These are phyloP conservation scores for Biancaea sappan DNA, from an alignment of 306 rosid genomes.

Conservation along the genomic window DNA sequence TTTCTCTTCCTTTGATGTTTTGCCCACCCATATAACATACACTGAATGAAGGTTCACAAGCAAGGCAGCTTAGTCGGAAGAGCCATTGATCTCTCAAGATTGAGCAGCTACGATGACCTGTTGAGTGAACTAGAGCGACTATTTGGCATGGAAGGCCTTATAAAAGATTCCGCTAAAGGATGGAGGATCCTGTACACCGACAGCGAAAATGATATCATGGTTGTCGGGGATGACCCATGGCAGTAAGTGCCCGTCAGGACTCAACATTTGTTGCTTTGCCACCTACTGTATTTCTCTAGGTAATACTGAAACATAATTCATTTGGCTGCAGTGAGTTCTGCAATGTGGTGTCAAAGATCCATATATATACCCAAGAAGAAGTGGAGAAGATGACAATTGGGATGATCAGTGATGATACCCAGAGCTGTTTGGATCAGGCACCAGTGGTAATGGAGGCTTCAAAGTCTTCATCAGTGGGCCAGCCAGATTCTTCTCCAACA, in stretches of 20 bases:
- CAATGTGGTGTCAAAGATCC: slow-evolving; percentile 79
- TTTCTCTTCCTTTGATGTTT: slow-evolving; percentile 54
- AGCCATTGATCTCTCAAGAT: slow-evolving; percentile 90
- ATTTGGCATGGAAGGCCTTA: slow-evolving; percentile 95
- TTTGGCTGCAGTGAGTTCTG: slow-evolving; percentile 82
- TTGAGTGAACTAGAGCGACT: slow-evolving; percentile 82
- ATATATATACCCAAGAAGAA: slow-evolving; percentile 81
- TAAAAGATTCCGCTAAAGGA: slow-evolving; percentile 74
- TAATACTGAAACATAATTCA: slow-evolving; percentile 22
- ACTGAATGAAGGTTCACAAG: slow-evolving; percentile 95
- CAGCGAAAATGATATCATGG: slow-evolving; percentile 96
- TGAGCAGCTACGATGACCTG: slow-evolving; percentile 79
- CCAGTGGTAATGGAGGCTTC: slow-evolving; percentile 70
- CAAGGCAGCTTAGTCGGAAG: slow-evolving; percentile 98
- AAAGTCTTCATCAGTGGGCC: slow-evolving; percentile 89
- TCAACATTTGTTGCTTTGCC: slow-evolving; percentile 30
- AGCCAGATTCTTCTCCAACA: slow-evolving; percentile 87
- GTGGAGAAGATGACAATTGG: slow-evolving; percentile 94
- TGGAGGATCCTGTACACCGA: slow-evolving; percentile 92
- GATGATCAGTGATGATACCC: slow-evolving; percentile 74
- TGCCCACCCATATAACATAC: slow-evolving; percentile 57
- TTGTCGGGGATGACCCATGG: slow-evolving; percentile 97
- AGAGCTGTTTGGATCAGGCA: slow-evolving; percentile 88
- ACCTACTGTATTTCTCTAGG: slow-evolving; percentile 15
- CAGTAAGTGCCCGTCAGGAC: slow-evolving; percentile 57